Evolutionary conservation across 306 rosid species (phyloP).

Genomic region (Citrullus amarus): DNA sequence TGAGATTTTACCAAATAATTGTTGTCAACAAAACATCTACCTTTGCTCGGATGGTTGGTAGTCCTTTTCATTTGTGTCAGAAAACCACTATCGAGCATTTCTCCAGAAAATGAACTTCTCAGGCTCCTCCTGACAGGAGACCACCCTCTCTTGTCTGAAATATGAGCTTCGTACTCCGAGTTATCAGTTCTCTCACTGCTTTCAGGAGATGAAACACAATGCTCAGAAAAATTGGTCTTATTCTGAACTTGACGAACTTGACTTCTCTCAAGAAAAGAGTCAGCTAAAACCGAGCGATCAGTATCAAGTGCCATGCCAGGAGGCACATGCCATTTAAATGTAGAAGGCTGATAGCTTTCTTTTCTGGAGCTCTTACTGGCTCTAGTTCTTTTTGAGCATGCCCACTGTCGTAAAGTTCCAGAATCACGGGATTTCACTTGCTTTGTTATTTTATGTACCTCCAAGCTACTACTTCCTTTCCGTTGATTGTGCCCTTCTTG

Average conservation of each 20-base stretch:
- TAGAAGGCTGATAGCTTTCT: slow-evolving; percentile 11
- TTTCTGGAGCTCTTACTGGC: slow-evolving; percentile 25
- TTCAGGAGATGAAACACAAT: slow-evolving; percentile 25
- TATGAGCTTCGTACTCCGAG: slow-evolving; percentile 11
- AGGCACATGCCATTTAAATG: slow-evolving; percentile 19
- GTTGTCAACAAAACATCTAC: slow-evolving; percentile 8
- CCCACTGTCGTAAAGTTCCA: slow-evolving; percentile 34
- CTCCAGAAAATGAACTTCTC: slow-evolving; percentile 19
- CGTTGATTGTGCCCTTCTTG: slow-evolving; percentile 14
- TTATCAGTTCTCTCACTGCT: slow-evolving; percentile 17
- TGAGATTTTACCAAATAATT: slow-evolving; percentile 10
- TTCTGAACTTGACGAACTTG: not conserved
- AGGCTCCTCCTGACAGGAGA: slow-evolving; percentile 18
- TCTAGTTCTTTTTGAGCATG: slow-evolving; percentile 37
- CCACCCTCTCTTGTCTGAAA: slow-evolving; percentile 18
- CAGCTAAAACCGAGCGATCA: slow-evolving; percentile 11
- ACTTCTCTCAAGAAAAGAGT: slow-evolving; percentile 14
- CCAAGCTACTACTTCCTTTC: slow-evolving; percentile 16
- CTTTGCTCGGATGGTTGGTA: slow-evolving; percentile 14
- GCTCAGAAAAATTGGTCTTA: slow-evolving; percentile 5
- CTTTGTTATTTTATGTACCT: slow-evolving; percentile 21
- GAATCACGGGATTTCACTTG: slow-evolving; percentile 21
- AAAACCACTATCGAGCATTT: slow-evolving; percentile 12
- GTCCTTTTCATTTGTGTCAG: slow-evolving; percentile 14
- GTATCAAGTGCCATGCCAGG: slow-evolving; percentile 11